Evolutionary conservation across 1,284 basidiomycete genomes (phyloP).

Genomic region (Ceratobasidium theobromae): DNA sequence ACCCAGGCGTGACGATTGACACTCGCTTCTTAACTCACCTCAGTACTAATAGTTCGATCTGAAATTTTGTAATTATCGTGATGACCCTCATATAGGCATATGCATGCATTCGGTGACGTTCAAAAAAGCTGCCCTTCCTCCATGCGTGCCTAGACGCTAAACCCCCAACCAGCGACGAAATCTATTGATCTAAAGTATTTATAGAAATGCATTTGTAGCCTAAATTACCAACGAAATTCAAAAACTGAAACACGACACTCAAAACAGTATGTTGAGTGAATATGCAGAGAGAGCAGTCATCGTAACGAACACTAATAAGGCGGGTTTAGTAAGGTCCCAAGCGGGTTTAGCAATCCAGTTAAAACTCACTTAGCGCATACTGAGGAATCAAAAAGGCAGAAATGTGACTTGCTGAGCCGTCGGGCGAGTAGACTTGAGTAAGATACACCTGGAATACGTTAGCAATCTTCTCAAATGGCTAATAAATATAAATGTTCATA

Average conservation of each 20-base stretch:
- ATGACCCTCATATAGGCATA: too few species aligned
- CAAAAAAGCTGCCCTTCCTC: too few species aligned
- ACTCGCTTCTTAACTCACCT: too few species aligned
- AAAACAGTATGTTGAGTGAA: constrained; percentile 6
- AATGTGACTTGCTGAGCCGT: not conserved
- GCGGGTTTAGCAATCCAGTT: not conserved
- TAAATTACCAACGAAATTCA: too few species aligned
- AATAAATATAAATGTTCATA: constrained; percentile 33
- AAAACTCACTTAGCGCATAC: constrained; percentile 4
- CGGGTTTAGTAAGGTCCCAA: not conserved
- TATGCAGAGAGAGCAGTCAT: constrained; percentile 15
- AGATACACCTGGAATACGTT: not conserved
- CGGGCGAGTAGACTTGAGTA: constrained; percentile 11
- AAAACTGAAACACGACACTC: not conserved
- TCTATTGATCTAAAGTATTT: too few species aligned
- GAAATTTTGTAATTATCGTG: too few species aligned
- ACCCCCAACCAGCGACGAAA: too few species aligned
- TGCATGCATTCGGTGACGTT: too few species aligned
- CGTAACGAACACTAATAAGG: constrained; percentile 1
- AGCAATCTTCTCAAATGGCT: not conserved
- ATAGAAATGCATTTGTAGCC: too few species aligned
- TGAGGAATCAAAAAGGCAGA: constrained; percentile 17
- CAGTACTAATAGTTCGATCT: too few species aligned
- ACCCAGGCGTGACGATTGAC: too few species aligned
- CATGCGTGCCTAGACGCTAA: too few species aligned